Base-by-base conservation (phyloP, 2,329 filamentous ascomycete species). In the Pestalotiopsis sp. region DNA sequence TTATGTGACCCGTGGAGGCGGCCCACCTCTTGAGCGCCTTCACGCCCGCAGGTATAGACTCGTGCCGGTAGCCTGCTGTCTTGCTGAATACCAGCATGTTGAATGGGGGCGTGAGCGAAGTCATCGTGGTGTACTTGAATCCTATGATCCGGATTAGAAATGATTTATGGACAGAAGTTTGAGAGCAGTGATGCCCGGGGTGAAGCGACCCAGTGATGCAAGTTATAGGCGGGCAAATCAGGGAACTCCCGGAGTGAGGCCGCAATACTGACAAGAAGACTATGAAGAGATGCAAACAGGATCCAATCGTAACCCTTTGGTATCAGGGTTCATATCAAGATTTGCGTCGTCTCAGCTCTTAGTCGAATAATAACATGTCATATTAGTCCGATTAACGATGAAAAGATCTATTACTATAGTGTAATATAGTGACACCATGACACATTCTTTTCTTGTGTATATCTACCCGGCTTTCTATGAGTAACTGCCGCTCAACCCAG, bases 1-100 rank as follows among this genome's bases (percentile, higher is more conserved):
- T 71, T 70, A 82, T 81, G 1, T 72, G 63, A 4, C 69, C 52
- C 9, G 74, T 68, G n/a, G 74, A 68, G 12, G 65, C 17, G 57
- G 69, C 80, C 4, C 81, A 77, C 5, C 69, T 70, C 65, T 73
- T 70, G 56, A 83, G 71, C 5, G 75, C 76, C 3, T 73, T 70
- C 62, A 82, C 75, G 62, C 76, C 79, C 9, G 80, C 77, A 0
- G 78, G 76, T 68, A 83, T 83, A 23, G 77, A 82, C 14, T 72
- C 76, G 68, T 83, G 82, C 59, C 82, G 78, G 68, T 79, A 83
- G 4, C 70, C 77, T 0, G 73, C 70, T 4, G 82, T 83, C 69
- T 80, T 81, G 70, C 76, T 80, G 68, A 83, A 82, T 69, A 82
- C 74, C 25, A 83, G 77, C 7, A 83, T 74, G 12, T 71, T 72